A percentile compares a stretch with the other conserved stretches of the same genome.
Conservation (phyloP, 1,139 yeast species). For the Geotrichum cucujoidarum region DNA sequence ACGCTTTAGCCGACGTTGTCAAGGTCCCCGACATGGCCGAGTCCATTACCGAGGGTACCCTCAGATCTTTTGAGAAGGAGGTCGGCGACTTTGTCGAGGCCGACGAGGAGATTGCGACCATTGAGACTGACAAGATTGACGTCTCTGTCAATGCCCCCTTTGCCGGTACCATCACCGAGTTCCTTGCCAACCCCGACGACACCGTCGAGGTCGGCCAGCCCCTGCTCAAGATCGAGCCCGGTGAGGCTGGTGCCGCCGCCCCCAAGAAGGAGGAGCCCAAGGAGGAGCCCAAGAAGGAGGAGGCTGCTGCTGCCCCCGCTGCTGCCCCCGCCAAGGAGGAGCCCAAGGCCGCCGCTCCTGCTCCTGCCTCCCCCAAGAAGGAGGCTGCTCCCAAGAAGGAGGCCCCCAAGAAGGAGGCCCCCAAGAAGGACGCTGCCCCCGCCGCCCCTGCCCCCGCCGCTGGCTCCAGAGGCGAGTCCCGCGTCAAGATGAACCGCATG, state of each 20-base stretch:
- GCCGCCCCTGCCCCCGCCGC: constrained; percentile 42
- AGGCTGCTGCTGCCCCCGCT: constrained; percentile 6
- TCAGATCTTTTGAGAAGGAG: constrained; percentile 63
- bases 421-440: constrained; percentile 33
- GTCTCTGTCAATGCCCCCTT: constrained; percentile 95
- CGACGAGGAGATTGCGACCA: constrained; percentile 93
- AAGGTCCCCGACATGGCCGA: constrained; percentile 99
- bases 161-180: constrained; percentile 82
- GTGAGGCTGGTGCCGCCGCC: constrained; percentile 55
- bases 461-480: constrained; percentile 75
- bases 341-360: constrained; percentile 24
- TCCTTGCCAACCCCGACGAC: constrained; percentile 79
- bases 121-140: constrained; percentile 97
- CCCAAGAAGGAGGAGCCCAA: constrained; percentile 32
- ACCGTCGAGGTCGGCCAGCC: constrained; percentile 97
- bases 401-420: constrained; percentile 25
- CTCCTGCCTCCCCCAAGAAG: constrained; percentile 22
- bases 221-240: constrained; percentile 82
- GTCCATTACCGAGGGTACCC: constrained; percentile 95
- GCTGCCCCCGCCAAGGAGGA: constrained; percentile 30
- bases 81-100: constrained; percentile 85
- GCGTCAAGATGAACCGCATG: constrained; percentile 99
- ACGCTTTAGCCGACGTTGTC: constrained; percentile 41
- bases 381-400: constrained; percentile 24
- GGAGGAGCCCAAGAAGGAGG: constrained; percentile 32